A percentile compares a stretch with the other conserved stretches of the same genome.
Conservation (phyloP, 352 stramenopile species). For the Pythium plurisporium region DNA sequence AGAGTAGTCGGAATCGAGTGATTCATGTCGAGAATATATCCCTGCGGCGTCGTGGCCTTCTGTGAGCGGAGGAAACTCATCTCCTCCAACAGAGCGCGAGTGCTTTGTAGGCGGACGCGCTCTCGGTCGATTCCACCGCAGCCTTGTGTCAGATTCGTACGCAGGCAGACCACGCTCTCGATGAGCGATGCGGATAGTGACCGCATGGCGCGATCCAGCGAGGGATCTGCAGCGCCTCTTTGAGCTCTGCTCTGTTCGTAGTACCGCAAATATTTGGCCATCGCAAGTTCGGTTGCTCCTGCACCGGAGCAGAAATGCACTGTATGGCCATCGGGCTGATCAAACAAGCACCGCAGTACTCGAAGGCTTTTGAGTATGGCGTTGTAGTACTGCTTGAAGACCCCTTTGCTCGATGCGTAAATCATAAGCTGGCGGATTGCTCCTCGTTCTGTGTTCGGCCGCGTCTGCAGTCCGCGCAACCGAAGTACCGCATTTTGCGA, state of each 20-base stretch:
- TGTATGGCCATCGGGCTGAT: neutral
- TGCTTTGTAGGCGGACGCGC: neutral
- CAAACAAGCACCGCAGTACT: slow-evolving; percentile 38
- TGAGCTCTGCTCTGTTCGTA: slow-evolving; percentile 1
- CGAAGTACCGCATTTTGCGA: slow-evolving; percentile 37
- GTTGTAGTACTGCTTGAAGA: slow-evolving; percentile 68
- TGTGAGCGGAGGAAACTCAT: neutral
- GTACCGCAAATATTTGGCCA: slow-evolving; percentile 21
- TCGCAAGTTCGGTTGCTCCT: slow-evolving; percentile 38
- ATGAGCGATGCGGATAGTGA: slow-evolving; percentile 9
- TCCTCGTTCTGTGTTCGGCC: neutral
- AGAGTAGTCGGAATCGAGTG: slow-evolving; percentile 19
- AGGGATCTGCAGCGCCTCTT: slow-evolving; percentile 1
- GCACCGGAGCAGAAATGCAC: slow-evolving; percentile 38
- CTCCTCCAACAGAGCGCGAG: slow-evolving; percentile 6
- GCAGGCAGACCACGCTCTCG: slow-evolving; percentile 14
- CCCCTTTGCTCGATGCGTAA: slow-evolving; percentile 45
- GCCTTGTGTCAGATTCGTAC: slow-evolving; percentile 7
- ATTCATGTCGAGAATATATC: slow-evolving; percentile 28
- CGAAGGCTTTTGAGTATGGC: slow-evolving; percentile 51
- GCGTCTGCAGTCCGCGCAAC: slow-evolving; percentile 21
- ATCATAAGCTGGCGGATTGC: slow-evolving; percentile 51
- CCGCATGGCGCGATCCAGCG: slow-evolving; percentile 7
- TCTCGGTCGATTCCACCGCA: neutral
- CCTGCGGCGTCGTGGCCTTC: neutral